Evolutionary conservation across 2,329 filamentous ascomycete species (phyloP).

Genomic region (Fusarium chlamydosporum): DNA sequence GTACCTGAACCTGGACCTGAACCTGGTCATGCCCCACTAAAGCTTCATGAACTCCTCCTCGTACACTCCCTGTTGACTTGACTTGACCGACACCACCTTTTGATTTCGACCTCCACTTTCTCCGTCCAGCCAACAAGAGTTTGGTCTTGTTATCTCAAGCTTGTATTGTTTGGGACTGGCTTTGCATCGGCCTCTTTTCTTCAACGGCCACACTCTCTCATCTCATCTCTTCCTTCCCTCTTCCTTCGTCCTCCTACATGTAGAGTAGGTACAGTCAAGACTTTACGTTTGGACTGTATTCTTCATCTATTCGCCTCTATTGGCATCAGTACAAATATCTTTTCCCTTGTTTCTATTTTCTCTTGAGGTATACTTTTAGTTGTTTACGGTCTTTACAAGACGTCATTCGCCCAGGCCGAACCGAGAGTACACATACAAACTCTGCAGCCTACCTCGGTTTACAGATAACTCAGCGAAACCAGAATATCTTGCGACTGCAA

Average conservation of each 20-base stretch:
- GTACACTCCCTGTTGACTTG: neutral
- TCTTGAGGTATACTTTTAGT: slow-evolving; percentile 25
- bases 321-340: slow-evolving; percentile 6
- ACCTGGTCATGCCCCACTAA: slow-evolving; percentile 33
- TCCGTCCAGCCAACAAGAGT: slow-evolving; percentile 29
- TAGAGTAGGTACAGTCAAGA: slow-evolving; percentile 15
- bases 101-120: slow-evolving; percentile 26
- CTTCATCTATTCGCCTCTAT: slow-evolving; percentile 7
- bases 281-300: slow-evolving; percentile 15
- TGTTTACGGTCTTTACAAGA: slow-evolving; percentile 31
- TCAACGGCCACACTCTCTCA: slow-evolving; percentile 31
- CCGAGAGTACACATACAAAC: slow-evolving; percentile 15
- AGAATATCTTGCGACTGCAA: slow-evolving; percentile 5
- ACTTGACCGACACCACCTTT: slow-evolving; percentile 23
- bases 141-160: slow-evolving; percentile 21
- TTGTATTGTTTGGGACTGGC: slow-evolving; percentile 24
- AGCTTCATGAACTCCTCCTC: slow-evolving; percentile 24
- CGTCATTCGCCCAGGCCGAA: slow-evolving; percentile 20
- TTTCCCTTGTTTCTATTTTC: slow-evolving; percentile 5
- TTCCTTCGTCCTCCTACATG: slow-evolving; percentile 20
- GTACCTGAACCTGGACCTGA: slow-evolving; percentile 18
- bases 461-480: slow-evolving; percentile 13
- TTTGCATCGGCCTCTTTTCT: slow-evolving; percentile 18
- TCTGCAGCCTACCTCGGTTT: slow-evolving; percentile 3
- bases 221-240: slow-evolving; percentile 40